Conservation (phyloP, 441 rosid genomes). For the Gossypium davidsonii region DNA sequence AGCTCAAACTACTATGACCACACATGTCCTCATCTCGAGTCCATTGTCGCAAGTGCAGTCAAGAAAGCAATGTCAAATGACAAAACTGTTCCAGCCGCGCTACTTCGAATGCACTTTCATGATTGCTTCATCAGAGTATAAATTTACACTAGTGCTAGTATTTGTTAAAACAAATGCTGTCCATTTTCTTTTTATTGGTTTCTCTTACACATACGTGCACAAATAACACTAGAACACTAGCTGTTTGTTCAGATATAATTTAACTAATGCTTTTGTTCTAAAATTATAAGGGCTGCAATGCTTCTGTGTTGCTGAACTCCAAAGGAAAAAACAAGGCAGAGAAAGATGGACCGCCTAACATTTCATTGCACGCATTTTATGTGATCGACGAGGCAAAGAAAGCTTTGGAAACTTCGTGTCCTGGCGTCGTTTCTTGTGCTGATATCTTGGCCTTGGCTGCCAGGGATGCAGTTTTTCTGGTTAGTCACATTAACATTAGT, state of each 20-base stretch:
- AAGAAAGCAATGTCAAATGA: slow-evolving; percentile 47
- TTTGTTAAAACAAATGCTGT: background rate
- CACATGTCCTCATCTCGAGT: slow-evolving; percentile 45
- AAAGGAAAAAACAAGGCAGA: slow-evolving; percentile 49
- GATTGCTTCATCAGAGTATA: slow-evolving; percentile 59
- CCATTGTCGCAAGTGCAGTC: slow-evolving; percentile 35
- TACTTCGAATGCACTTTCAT: slow-evolving; percentile 65
- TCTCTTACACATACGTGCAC: background rate
- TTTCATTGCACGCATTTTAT: slow-evolving; percentile 59
- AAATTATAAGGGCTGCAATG: slow-evolving; percentile 52
- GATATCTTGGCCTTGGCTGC: slow-evolving; percentile 63
- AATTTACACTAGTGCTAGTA: background rate
- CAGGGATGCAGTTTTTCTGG: slow-evolving; percentile 55
- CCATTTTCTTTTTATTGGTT: background rate
- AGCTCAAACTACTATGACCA: slow-evolving; percentile 50
- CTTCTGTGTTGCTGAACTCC: slow-evolving; percentile 50
- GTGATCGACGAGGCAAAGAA: slow-evolving; percentile 57
- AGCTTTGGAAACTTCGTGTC: slow-evolving; percentile 50
- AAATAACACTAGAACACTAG: background rate
- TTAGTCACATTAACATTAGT: background rate
- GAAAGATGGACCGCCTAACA: slow-evolving; percentile 70
- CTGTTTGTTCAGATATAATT: background rate
- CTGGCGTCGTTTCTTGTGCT: slow-evolving; percentile 58
- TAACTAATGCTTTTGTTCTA: background rate
- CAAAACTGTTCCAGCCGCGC: slow-evolving; percentile 56